Conservation (phyloP, 2,329 filamentous ascomycete species). For the Cercospora sojina region DNA sequence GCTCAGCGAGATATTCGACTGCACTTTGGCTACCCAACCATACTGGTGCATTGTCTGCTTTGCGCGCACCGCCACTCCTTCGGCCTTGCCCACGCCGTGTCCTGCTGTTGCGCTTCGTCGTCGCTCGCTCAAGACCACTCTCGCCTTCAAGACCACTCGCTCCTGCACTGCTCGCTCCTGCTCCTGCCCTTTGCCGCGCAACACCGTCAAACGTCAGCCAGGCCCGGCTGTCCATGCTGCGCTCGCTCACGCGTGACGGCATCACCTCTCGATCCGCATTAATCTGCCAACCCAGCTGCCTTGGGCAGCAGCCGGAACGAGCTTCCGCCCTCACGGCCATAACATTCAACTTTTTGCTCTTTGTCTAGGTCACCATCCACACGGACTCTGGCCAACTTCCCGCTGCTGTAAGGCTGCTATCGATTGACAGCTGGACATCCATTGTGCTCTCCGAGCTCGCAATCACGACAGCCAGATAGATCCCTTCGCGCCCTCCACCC, state of each 20-base stretch:
- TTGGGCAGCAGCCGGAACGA: conserved; percentile 29
- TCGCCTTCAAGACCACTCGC: conserved; percentile 14
- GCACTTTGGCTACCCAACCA: conserved; percentile 27
- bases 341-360: conserved; percentile 23
- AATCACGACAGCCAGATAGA: not conserved
- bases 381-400: conserved; percentile 14
- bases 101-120: conserved; percentile 6
- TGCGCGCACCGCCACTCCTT: conserved; percentile 25
- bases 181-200: not conserved
- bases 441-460: not conserved
- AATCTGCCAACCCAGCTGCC: conserved; percentile 22
- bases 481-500: conserved; percentile 7
- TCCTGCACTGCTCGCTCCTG: not conserved
- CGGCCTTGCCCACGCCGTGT: conserved; percentile 17
- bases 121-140: conserved; percentile 27
- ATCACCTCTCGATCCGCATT: conserved; percentile 10
- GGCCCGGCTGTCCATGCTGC: conserved; percentile 3
- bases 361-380: conserved; percentile 18
- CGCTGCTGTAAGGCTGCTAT: not conserved
- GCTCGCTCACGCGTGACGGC: conserved; percentile 9
- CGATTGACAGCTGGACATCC: conserved; percentile 10
- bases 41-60: conserved; percentile 24
- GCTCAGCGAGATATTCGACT: conserved; percentile 23
- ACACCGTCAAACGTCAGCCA: not conserved
- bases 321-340: conserved; percentile 24